Evolutionary conservation across 345 rosid species (phyloP).

Genomic region (Durio zibethinus): DNA sequence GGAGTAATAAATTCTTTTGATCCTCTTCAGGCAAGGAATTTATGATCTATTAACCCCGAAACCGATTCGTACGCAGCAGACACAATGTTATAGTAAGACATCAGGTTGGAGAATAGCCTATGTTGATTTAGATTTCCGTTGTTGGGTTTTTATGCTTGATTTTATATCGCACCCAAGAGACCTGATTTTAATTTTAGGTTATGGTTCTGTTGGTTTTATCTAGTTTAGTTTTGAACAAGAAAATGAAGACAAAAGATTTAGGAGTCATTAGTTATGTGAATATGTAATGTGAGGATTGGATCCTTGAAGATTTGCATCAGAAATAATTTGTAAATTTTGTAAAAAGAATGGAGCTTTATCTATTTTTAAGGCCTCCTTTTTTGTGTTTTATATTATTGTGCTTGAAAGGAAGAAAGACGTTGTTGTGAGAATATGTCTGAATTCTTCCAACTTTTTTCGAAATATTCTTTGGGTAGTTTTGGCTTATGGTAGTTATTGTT

Average conservation of each 20-base stretch:
- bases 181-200: not conserved
- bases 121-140: not conserved
- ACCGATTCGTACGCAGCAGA: no score
- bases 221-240: not conserved
- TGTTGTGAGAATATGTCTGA: not conserved
- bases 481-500: conserved; percentile 16
- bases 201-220: not conserved
- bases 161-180: not conserved
- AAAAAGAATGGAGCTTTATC: not conserved
- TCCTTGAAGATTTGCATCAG: not conserved
- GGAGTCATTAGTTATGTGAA: not conserved
- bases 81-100: no score
- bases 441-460: not conserved
- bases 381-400: not conserved
- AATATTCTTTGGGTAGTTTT: not conserved
- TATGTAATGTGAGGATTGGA: not conserved
- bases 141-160: not conserved
- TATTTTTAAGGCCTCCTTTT: not conserved
- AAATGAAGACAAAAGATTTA: not conserved
- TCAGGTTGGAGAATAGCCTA: no score
- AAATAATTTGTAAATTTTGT: not conserved
- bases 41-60: no score
- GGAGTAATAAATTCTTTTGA: no score
- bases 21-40: no score
- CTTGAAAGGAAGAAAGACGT: not conserved